phyloP scores from a whole-genome alignment of 2,329 filamentous ascomycete species.

The Fusarium zealandicum region DNA sequence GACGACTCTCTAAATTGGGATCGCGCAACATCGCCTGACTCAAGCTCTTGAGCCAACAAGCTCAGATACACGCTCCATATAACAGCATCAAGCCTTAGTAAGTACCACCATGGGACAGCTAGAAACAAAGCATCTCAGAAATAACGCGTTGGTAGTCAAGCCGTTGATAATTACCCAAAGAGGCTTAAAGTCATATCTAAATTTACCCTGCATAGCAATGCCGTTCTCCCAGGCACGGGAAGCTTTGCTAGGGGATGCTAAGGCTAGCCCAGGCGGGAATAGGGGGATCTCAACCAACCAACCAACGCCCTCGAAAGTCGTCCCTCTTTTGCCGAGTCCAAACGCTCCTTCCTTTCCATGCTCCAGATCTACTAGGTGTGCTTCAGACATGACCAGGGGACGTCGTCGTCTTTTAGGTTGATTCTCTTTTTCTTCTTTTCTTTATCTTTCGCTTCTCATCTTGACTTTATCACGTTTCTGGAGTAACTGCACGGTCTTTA shows the following conservation, averaged over 20 bases:
- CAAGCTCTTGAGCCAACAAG: too few species aligned
- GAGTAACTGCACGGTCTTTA: background rate
- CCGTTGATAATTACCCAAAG: background rate
- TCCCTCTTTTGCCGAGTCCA: background rate
- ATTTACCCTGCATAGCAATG: background rate
- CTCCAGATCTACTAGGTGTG: conserved; percentile 1
- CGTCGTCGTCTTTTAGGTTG: too few species aligned
- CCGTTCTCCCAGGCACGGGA: conserved; percentile 1
- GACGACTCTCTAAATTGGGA: too few species aligned
- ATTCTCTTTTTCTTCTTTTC: background rate
- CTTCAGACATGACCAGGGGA: too few species aligned
- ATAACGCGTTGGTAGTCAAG: too few species aligned
- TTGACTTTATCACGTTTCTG: background rate
- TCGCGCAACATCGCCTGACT: too few species aligned
- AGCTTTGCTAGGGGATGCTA: conserved; percentile 5
- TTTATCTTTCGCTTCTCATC: too few species aligned
- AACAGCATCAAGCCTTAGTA: too few species aligned
- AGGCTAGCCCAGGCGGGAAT: conserved; percentile 9
- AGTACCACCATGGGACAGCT: too few species aligned
- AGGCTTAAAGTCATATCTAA: conserved; percentile 1
- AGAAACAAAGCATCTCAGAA: too few species aligned
- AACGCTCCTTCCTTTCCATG: background rate
- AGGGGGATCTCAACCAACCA: conserved; percentile 9
- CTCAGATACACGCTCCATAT: too few species aligned
- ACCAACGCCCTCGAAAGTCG: conserved; percentile 16